These are phyloP conservation scores for Rhizopogon salebrosus DNA, from an alignment of 768 basidiomycete genomes.

Conservation along the genomic window DNA sequence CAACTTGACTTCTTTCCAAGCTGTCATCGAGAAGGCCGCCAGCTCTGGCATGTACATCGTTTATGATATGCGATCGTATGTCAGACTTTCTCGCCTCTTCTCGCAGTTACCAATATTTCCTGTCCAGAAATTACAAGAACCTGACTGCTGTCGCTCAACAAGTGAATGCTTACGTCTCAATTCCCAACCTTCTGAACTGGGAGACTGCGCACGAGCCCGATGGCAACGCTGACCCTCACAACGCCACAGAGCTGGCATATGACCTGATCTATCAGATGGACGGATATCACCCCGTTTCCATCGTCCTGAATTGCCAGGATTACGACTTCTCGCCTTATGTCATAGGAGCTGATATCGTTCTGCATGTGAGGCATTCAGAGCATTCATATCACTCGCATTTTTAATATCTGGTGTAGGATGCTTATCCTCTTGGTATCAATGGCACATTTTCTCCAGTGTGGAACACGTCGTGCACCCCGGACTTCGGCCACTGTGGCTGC, in stretches of 20 bases:
- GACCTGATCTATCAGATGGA: slow-evolving; percentile 45
- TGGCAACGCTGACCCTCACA: slow-evolving; percentile 57
- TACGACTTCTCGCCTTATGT: slow-evolving; percentile 58
- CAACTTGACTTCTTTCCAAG: slow-evolving; percentile 37
- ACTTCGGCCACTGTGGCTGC: slow-evolving; percentile 73
- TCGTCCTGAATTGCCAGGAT: slow-evolving; percentile 53
- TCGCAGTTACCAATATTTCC: neutral
- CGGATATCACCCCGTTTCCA: slow-evolving; percentile 54
- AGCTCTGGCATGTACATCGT: slow-evolving; percentile 51
- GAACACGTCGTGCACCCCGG: slow-evolving; percentile 53
- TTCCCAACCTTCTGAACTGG: slow-evolving; percentile 64
- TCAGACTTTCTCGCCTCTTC: neutral
- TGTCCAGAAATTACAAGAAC: slow-evolving; percentile 53
- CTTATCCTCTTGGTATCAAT: slow-evolving; percentile 44
- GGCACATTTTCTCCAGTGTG: slow-evolving; percentile 56
- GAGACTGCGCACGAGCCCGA: slow-evolving; percentile 75
- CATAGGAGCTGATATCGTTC: slow-evolving; percentile 60
- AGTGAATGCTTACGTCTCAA: slow-evolving; percentile 58
- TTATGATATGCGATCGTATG: slow-evolving; percentile 71
- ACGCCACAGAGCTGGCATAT: slow-evolving; percentile 45
- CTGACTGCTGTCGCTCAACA: slow-evolving; percentile 52
- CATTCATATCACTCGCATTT: slow-evolving; percentile 4
- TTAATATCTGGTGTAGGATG: slow-evolving; percentile 8
- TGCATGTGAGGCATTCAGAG: slow-evolving; percentile 57
- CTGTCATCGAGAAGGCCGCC: slow-evolving; percentile 12